phyloP scores from a whole-genome alignment of 345 rosid species.

The Bruguiera sexangula region DNA sequence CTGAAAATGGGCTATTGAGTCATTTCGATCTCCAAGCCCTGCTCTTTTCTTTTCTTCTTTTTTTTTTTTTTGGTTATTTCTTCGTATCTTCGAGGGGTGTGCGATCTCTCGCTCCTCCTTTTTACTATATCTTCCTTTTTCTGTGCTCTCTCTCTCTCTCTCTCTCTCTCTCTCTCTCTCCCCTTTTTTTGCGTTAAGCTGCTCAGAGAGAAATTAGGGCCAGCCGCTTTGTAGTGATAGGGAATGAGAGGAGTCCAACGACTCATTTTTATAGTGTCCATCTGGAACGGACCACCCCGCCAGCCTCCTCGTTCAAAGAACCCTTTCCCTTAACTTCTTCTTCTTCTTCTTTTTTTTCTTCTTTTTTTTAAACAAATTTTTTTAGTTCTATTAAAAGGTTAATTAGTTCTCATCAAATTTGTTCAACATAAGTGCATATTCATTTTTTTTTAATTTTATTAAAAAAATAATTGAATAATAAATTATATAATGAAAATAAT shows the following conservation, averaged over 20 bases:
- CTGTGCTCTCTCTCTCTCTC: background rate
- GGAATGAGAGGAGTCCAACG: background rate
- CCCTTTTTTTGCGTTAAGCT: too few species aligned
- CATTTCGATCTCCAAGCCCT: background rate
- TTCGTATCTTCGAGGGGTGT: background rate
- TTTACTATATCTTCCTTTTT: background rate
- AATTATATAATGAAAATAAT: too few species aligned
- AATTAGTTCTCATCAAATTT: too few species aligned
- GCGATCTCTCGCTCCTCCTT: background rate
- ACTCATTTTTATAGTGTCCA: background rate
- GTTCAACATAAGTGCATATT: too few species aligned
- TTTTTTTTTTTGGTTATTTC: too few species aligned
- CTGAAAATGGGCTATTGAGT: background rate
- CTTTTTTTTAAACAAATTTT: background rate
- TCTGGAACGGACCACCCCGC: background rate
- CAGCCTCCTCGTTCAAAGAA: background rate
- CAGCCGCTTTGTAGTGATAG: background rate
- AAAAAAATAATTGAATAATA: too few species aligned
- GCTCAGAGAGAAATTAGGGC: background rate
- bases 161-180: too few species aligned
- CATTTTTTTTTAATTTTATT: too few species aligned
- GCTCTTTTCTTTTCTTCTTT: background rate
- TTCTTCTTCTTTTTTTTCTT: background rate
- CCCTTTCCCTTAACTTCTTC: background rate
- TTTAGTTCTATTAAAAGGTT: too few species aligned